phyloP scores from a whole-genome alignment of 2,329 filamentous ascomycete genomes.

The Colletotrichum sp. region DNA sequence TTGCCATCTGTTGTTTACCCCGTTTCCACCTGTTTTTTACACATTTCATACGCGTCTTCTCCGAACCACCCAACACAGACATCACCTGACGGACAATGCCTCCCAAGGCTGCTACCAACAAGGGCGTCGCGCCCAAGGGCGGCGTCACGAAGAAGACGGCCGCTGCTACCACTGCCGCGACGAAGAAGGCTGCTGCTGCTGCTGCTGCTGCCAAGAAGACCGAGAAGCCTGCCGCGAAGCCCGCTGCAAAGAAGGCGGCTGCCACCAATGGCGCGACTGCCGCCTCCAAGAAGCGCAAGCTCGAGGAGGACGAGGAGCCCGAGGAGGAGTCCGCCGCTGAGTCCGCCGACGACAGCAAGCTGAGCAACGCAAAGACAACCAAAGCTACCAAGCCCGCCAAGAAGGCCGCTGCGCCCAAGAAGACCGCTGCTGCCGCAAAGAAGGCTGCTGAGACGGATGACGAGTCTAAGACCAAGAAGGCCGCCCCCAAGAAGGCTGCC shows the following conservation, averaged over 20 bases:
- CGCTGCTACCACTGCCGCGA: slow-evolving; percentile 24
- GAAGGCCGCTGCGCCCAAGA: slow-evolving; percentile 27
- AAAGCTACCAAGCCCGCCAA: slow-evolving; percentile 34
- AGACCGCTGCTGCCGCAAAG: slow-evolving; percentile 16
- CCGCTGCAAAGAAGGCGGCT: slow-evolving; percentile 28
- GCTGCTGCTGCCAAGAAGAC: slow-evolving; percentile 27
- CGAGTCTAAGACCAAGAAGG: slow-evolving; percentile 32
- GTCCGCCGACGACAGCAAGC: background rate
- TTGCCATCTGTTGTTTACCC: background rate
- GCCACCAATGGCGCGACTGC: slow-evolving; percentile 28
- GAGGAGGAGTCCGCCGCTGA: background rate
- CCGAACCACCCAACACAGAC: background rate
- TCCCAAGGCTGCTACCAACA: slow-evolving; percentile 30
- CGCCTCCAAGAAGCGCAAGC: slow-evolving; percentile 21
- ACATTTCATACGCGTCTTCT: slow-evolving; percentile 8
- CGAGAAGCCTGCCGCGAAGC: slow-evolving; percentile 24
- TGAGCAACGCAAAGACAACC: slow-evolving; percentile 23
- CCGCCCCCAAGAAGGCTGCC: slow-evolving; percentile 61
- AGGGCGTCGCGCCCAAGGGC: slow-evolving; percentile 30
- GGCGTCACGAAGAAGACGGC: slow-evolving; percentile 27
- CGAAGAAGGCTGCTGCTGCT: slow-evolving; percentile 29
- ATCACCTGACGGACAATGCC: slow-evolving; percentile 18
- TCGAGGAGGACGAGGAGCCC: background rate
- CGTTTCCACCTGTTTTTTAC: background rate
- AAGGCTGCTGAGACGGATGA: slow-evolving; percentile 42